Evolutionary conservation across 2,329 filamentous ascomycete genomes (phyloP).

Genomic region (Trichoderma asperellum): DNA sequence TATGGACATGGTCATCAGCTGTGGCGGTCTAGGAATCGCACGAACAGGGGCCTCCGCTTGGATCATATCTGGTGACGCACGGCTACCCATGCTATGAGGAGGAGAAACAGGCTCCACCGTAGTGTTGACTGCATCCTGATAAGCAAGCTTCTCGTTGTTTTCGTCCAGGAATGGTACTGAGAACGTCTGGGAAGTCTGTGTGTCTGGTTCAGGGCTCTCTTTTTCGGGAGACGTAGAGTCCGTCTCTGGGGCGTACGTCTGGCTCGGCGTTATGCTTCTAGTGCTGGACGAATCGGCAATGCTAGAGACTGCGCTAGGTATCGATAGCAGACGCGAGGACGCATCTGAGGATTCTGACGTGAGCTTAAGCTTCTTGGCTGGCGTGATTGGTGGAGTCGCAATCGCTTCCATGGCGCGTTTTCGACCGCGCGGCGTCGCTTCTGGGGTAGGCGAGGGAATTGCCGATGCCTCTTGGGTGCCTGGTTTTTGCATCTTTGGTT

Average conservation of each 20-base stretch:
- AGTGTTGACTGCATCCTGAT: constrained; percentile 15
- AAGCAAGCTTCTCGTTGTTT: constrained; percentile 26
- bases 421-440: constrained; percentile 36
- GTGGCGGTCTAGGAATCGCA: constrained; percentile 1
- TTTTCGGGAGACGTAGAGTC: constrained; percentile 57
- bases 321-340: constrained; percentile 31
- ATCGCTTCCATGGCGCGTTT: constrained; percentile 52
- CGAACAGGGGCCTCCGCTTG: background rate
- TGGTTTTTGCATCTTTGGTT: constrained; percentile 42
- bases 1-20: constrained; percentile 40
- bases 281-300: constrained; percentile 43
- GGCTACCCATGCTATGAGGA: constrained; percentile 38
- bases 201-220: constrained; percentile 47
- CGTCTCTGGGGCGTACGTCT: constrained; percentile 41
- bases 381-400: constrained; percentile 59
- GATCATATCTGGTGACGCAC: constrained; percentile 35
- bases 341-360: constrained; percentile 32
- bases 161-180: constrained; percentile 19
- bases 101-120: constrained; percentile 39
- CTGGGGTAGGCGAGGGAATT: constrained; percentile 37
- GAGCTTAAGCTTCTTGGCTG: constrained; percentile 54
- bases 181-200: constrained; percentile 38
- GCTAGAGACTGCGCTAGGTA: constrained; percentile 39
- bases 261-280: constrained; percentile 36
- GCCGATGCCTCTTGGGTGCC: constrained; percentile 43